Percentiles rank a stretch among this genome's conserved stretches.
phyloP scores from a whole-genome alignment of 2,329 filamentous ascomycete genomes.

The Sporothrix globosa region DNA sequence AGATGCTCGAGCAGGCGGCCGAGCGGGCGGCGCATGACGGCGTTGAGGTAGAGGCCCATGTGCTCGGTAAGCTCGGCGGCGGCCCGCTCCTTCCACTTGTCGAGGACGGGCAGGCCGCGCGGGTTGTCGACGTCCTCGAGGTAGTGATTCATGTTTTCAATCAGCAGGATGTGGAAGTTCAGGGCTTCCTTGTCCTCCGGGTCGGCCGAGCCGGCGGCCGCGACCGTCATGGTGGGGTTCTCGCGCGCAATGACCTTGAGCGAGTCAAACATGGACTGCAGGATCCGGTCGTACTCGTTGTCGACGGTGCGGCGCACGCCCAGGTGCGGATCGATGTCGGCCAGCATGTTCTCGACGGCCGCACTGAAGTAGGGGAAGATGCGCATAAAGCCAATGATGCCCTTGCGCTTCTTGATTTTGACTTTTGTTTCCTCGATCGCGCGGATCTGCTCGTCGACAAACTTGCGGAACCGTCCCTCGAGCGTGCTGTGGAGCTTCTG shows the following conservation, averaged over 20 bases:
- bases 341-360: conserved; percentile 81
- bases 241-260: conserved; percentile 88
- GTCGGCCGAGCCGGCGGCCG: conserved; percentile 49
- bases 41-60: conserved; percentile 81
- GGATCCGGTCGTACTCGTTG: conserved; percentile 82
- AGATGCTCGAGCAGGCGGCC: conserved; percentile 91
- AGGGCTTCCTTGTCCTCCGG: conserved; percentile 93
- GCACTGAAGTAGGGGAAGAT: conserved; percentile 87
- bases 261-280: conserved; percentile 96
- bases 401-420: conserved; percentile 97
- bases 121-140: conserved; percentile 82
- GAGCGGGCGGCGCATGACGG: conserved; percentile 84
- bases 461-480: conserved; percentile 77
- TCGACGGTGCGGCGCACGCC: conserved; percentile 78
- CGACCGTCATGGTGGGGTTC: conserved; percentile 51
- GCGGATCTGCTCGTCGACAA: conserved; percentile 91
- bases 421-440: conserved; percentile 98
- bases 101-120: conserved; percentile 71
- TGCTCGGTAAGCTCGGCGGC: conserved; percentile 81
- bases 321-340: conserved; percentile 58
- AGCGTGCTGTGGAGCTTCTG: conserved; percentile 78
- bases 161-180: conserved; percentile 95
- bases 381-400: conserved; percentile 92
- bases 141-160: conserved; percentile 99
- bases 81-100: conserved; percentile 81